phyloP scores from a whole-genome alignment of 768 basidiomycete genomes.

The Termitomyces sp. region DNA sequence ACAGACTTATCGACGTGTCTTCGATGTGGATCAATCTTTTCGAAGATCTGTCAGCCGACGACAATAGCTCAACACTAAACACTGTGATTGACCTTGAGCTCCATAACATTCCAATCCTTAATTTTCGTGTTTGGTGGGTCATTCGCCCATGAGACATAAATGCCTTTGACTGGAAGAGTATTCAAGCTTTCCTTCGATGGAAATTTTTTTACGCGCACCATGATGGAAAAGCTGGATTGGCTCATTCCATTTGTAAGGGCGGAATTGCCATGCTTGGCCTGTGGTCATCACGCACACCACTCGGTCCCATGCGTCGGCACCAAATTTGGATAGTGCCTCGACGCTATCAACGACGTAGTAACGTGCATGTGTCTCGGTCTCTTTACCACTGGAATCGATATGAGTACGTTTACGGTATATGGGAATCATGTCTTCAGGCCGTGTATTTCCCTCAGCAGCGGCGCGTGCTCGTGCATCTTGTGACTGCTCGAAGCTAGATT shows the following conservation, averaged over 20 bases:
- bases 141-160: constrained; percentile 93
- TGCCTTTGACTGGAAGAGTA: constrained; percentile 71
- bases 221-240: constrained; percentile 91
- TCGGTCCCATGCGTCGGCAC: constrained; percentile 91
- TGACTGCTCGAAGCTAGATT: constrained; percentile 63
- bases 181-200: not conserved
- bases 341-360: constrained; percentile 92
- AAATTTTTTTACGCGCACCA: constrained; percentile 42
- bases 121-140: constrained; percentile 86
- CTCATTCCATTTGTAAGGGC: constrained; percentile 95
- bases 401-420: constrained; percentile 80
- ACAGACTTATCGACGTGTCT: constrained; percentile 93
- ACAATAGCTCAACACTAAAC: not conserved
- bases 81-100: constrained; percentile 62
- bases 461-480: constrained; percentile 69
- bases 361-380: constrained; percentile 48
- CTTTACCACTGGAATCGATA: constrained; percentile 61
- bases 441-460: constrained; percentile 63
- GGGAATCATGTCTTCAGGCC: constrained; percentile 81
- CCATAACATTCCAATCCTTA: constrained; percentile 96
- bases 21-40: constrained; percentile 82
- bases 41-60: not conserved
- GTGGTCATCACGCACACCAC: constrained; percentile 99
- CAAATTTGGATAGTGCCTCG: constrained; percentile 90
- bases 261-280: constrained; percentile 97